These are phyloP conservation scores for Croton setiger DNA, from an alignment of 441 rosid genomes.

Conservation along the genomic window DNA sequence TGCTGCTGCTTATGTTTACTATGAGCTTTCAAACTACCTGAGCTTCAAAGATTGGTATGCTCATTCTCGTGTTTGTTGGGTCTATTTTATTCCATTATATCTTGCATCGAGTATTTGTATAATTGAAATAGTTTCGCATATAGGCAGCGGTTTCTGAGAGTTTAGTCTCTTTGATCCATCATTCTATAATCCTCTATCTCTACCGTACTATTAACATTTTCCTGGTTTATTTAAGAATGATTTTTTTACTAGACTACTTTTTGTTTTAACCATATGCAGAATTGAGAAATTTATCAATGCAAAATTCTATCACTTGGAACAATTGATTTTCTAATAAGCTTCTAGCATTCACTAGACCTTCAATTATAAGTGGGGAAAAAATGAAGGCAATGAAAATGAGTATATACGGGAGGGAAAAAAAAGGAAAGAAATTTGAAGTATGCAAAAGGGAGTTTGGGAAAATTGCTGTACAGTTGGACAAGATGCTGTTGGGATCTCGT, in stretches of 20 bases:
- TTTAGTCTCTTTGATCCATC: not conserved
- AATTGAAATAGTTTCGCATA: not conserved
- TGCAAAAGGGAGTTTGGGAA: too few relatives aligned
- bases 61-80: conserved; percentile 11
- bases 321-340: not conserved
- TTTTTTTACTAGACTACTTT: not conserved
- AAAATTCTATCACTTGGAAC: not conserved
- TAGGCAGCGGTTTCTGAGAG: not conserved
- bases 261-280: not conserved
- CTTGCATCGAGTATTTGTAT: not conserved
- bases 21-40: conserved; percentile 96
- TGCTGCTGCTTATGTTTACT: conserved; percentile 97
- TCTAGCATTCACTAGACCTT: not conserved
- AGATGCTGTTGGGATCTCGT: not conserved
- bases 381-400: too few relatives aligned
- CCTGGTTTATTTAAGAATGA: not conserved
- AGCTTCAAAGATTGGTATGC: conserved; percentile 92
- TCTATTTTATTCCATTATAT: conserved; percentile 12
- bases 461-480: not conserved
- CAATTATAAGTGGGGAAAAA: too few relatives aligned
- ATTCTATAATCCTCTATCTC: not conserved
- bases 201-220: not conserved
- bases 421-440: not conserved
- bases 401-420: not conserved
- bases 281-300: not conserved